Percentiles rank a stretch among this genome's conserved stretches.
phyloP scores from a whole-genome alignment of 2,329 filamentous ascomycete genomes.

The Monilinia fructicola region DNA sequence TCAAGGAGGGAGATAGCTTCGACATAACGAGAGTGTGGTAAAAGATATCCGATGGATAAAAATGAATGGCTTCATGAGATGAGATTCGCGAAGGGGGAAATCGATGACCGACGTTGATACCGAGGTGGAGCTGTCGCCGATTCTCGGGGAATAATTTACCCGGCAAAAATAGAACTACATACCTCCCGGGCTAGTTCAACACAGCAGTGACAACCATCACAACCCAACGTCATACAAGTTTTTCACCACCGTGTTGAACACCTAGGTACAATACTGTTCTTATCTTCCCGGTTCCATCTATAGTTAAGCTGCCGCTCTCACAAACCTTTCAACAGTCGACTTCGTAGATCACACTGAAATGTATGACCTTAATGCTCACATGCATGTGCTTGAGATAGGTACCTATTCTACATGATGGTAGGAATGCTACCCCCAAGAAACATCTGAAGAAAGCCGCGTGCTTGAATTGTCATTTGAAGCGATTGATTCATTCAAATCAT shows the following conservation, averaged over 20 bases:
- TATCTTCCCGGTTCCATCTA: too few species aligned
- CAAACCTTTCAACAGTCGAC: too few species aligned
- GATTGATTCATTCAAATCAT: neutral
- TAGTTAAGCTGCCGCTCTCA: too few species aligned
- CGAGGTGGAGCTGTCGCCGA: neutral
- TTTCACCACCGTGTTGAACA: too few species aligned
- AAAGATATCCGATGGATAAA: neutral
- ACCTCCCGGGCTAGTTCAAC: too few species aligned
- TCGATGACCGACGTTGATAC: neutral
- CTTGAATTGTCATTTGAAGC: slow-evolving; percentile 61
- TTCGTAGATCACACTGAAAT: slow-evolving; percentile 2
- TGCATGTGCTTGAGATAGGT: neutral
- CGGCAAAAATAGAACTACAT: too few species aligned
- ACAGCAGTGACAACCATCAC: too few species aligned
- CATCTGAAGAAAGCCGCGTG: slow-evolving; percentile 53
- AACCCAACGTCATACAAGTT: too few species aligned
- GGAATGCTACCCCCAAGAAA: neutral
- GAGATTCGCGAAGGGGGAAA: neutral
- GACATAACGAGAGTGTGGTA: slow-evolving; percentile 53
- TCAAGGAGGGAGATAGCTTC: slow-evolving; percentile 69
- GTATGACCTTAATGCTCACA: neutral
- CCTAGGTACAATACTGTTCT: too few species aligned
- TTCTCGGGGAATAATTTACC: neutral
- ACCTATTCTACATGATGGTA: neutral
- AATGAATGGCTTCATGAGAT: slow-evolving; percentile 9